Conservation (phyloP, 495 filamentous ascomycete genomes). For the Acidomyces sp. region DNA sequence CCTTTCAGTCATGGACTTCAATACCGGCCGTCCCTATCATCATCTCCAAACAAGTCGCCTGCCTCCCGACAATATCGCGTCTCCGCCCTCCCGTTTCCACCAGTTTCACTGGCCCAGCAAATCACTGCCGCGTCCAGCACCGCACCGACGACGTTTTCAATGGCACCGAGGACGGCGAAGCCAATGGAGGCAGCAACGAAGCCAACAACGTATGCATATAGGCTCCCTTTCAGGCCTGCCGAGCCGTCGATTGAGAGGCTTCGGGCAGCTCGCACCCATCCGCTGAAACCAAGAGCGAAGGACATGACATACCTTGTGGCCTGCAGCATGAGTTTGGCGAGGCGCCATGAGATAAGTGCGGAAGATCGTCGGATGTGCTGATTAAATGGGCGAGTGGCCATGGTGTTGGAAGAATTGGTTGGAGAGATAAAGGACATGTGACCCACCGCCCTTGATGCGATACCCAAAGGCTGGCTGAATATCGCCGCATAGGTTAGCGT, state of each 20-base stretch:
- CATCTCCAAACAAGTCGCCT: constrained; percentile 63
- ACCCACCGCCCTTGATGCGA: constrained; percentile 59
- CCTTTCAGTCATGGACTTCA: neutral
- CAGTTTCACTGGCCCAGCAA: constrained; percentile 83
- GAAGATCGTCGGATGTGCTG: constrained; percentile 30
- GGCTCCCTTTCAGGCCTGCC: constrained; percentile 52
- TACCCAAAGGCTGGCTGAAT: constrained; percentile 67
- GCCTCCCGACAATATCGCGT: constrained; percentile 78
- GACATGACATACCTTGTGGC: constrained; percentile 84
- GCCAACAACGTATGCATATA: constrained; percentile 91
- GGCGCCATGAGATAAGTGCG: constrained; percentile 57
- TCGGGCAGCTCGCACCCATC: constrained; percentile 86
- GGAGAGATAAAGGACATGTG: constrained; percentile 62
- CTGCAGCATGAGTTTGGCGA: constrained; percentile 83
- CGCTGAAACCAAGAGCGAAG: constrained; percentile 79
- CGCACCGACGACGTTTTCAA: constrained; percentile 82
- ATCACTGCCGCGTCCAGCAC: constrained; percentile 86
- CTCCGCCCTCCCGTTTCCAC: constrained; percentile 45
- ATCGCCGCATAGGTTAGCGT: constrained; percentile 88
- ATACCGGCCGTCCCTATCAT: neutral
- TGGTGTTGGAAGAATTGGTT: constrained; percentile 45
- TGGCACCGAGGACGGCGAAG: constrained; percentile 88
- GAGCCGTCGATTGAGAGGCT: constrained; percentile 42
- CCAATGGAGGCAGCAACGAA: constrained; percentile 84
- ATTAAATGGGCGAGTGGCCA: constrained; percentile 42